Base-by-base conservation (phyloP, 1,284 basidiomycete genomes). In the Ceratobasidium sp. region DNA sequence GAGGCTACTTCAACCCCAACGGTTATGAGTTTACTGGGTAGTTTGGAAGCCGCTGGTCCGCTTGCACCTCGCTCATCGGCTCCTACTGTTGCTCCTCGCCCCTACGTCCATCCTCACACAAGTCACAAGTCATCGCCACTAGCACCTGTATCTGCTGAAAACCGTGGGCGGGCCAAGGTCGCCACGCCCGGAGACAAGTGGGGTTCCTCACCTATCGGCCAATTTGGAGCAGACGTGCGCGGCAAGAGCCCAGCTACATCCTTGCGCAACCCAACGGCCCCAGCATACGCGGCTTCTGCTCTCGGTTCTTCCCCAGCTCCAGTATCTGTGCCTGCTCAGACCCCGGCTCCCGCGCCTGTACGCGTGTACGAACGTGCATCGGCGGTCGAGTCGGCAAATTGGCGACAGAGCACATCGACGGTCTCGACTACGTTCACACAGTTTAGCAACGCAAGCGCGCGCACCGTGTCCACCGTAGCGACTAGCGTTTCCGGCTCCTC, bases 401-500 rank as follows among this genome's bases (percentile, higher is more conserved):
- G 61, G 61, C 55, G 61, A 23, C 61, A 65, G 53, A 48, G 43
- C 60, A 87, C 85, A 76, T 89, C 88, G 18, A 84, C 84, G 76
- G 83, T 84, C 12, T 88, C 88, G 39, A 84, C 82, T 75, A 69
- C 88, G 50, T 93, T 92, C 77, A 92, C 92, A 36, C 83, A 88
- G 74, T 92, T 90, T 81, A 92, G 90, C 81, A 93, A 92, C 77
- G 86, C 85, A 36, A 92, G 90, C 78, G 78, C 84, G 71, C 84
- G 88, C 64, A 92, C 90, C 75, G 84, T 92, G 45, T 89, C 89
- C 21, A 93, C 92, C 2, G 87, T 87, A 72, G 91, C 91, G 71
- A 92, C 91, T 39, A 92, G 89, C 77, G 86, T 91, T 18, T 91
- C 89, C 39, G 74, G 75, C n/a, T 85, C 85, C 59, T 81, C 83